Evolutionary conservation across 2,329 filamentous ascomycete species (phyloP).

Genomic region (Cryphonectria nitschkei): DNA sequence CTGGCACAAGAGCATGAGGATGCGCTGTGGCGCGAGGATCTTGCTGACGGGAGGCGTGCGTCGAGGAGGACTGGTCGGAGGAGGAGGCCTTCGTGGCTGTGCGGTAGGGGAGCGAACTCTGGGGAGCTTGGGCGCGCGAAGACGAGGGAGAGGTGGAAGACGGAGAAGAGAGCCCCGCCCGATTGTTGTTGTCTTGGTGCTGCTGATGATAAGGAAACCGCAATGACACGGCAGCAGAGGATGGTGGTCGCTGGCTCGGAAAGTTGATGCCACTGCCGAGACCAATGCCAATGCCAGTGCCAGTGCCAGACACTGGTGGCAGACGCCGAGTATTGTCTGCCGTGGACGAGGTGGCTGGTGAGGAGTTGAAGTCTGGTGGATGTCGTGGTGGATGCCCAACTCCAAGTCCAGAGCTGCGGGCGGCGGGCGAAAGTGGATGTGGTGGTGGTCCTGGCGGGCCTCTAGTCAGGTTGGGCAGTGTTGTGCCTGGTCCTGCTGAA

Average conservation of each 20-base stretch:
- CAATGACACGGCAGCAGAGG: conserved; percentile 22
- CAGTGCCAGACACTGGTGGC: conserved; percentile 28
- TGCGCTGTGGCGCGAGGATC: conserved; percentile 14
- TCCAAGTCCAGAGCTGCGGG: conserved; percentile 4
- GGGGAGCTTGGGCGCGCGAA: conserved; percentile 1
- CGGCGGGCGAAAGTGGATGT: conserved; percentile 13
- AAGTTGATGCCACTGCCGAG: background rate
- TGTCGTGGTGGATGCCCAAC: conserved; percentile 19
- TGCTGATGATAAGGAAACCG: conserved; percentile 6
- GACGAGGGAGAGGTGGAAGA: background rate
- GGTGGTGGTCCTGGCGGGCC: conserved; percentile 1
- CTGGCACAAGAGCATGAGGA: conserved; percentile 18
- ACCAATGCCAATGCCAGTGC: conserved; percentile 20
- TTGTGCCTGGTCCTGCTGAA: background rate
- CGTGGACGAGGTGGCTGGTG: conserved; percentile 20
- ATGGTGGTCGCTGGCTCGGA: conserved; percentile 10
- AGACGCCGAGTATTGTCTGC: conserved; percentile 28
- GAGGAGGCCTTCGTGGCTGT: background rate
- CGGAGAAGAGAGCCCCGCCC: conserved; percentile 15
- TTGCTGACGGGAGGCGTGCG: conserved; percentile 11
- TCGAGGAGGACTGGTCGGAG: background rate
- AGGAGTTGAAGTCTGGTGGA: conserved; percentile 5
- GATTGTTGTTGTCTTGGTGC: background rate
- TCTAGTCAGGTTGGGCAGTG: conserved; percentile 1
- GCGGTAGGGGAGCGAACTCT: background rate